Evolutionary conservation across 768 basidiomycete genomes (phyloP).

Genomic region (Pleurotus eryngii): DNA sequence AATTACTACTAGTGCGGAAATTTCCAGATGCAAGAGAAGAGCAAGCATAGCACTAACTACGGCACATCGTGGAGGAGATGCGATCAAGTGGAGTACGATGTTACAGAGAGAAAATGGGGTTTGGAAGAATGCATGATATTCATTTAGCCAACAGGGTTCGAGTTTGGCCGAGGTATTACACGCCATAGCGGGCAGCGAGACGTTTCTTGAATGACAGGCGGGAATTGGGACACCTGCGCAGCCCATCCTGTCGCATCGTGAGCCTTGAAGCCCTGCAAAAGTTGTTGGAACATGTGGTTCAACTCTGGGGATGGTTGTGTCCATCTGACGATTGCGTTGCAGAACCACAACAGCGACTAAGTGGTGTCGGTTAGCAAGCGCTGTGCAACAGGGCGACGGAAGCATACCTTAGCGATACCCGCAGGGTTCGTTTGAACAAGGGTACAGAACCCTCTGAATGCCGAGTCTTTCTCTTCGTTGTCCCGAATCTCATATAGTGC

Average conservation of each 20-base stretch:
- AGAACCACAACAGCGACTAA: slow-evolving; percentile 95
- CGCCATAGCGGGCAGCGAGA: slow-evolving; percentile 81
- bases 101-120: slow-evolving; percentile 7
- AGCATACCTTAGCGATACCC: slow-evolving; percentile 83
- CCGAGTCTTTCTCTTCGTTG: slow-evolving; percentile 99
- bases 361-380: slow-evolving; percentile 9
- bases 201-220: slow-evolving; percentile 85
- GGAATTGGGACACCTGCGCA: slow-evolving; percentile 78
- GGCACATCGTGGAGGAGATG: slow-evolving; percentile 18
- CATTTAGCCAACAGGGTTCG: not conserved
- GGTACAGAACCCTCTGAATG: slow-evolving; percentile 95
- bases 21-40: slow-evolving; percentile 50
- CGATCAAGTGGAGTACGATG: slow-evolving; percentile 7
- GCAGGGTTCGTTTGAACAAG: slow-evolving; percentile 92
- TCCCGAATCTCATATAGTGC: slow-evolving; percentile 98
- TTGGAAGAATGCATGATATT: slow-evolving; percentile 10
- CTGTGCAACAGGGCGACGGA: not conserved
- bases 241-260: slow-evolving; percentile 86
- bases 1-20: slow-evolving; percentile 38
- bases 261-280: slow-evolving; percentile 86
- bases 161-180: slow-evolving; percentile 40
- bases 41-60: slow-evolving; percentile 14
- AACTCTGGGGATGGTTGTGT: slow-evolving; percentile 87
- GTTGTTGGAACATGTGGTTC: slow-evolving; percentile 89
- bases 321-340: slow-evolving; percentile 97